Evolutionary conservation across 108 stramenopile species (phyloP), one percentile per base, ranked within the genome.

Genomic region (Aurantiochytrium sp.): DNA sequence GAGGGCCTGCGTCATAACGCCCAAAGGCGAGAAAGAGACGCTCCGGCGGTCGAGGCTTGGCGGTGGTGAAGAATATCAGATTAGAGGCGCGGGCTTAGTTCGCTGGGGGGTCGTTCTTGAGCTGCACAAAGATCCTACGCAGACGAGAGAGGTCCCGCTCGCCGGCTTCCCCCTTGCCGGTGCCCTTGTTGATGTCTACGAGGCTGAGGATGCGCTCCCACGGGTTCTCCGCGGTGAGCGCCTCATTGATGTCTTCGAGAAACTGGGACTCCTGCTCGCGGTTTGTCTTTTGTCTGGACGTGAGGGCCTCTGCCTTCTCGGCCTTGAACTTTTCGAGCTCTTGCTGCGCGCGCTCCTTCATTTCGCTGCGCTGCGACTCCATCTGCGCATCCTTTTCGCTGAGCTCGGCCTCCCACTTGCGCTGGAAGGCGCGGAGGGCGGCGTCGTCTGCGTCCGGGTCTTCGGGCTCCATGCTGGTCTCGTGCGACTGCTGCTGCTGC

Each of bases 341-440:
- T n/a, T 81, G 39, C 30, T 81, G 21, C 19, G 73, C 73, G 45
- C 73, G 39, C 42, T 41, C 39, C 42, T 48, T 2, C 73, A 81
- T 81, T 21, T 41, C 39, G 1, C 30, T 41, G 42, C 45, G 39
- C 42, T 81, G 42, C n/a, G 39, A 6, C 19, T 81, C 73, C 42
- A 48, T 48, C 45, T 81, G 8, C 10, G 73, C 39, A 81, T 81
- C 73, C 73, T 81, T 81, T 24, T 81, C 73, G 27, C 45, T 41
- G 6, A 81, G 19, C 73, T 81, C 73, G 24, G 73, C 73, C 73
- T 81, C 42, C 39, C 39, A 81, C 73, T 81, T 81, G 39, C 45
- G 39, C 73, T 81, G 42, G 3, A 81, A 81, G 32, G 73, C 73
- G 45, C 73, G 73, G 27, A 81, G 45, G 27, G 73, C 42, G 6